Conservation (phyloP, 768 basidiomycete genomes). For the Clavulina sp. region DNA sequence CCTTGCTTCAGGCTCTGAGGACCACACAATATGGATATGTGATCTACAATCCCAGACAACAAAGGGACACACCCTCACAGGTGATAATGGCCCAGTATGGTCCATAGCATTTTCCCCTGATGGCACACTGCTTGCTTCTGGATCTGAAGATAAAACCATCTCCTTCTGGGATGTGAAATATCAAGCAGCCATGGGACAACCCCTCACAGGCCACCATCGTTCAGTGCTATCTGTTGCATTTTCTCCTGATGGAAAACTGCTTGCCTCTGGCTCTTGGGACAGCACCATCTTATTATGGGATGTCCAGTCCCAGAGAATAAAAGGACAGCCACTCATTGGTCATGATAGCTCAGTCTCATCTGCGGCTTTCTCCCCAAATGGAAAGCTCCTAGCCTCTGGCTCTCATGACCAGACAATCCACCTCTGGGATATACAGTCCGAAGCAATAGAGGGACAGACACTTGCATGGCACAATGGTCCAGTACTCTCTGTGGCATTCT, state of each 20-base stretch:
- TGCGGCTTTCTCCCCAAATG: too few species aligned
- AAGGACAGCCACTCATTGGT: too few species aligned
- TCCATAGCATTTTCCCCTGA: conserved; percentile 2
- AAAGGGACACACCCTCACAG: background rate
- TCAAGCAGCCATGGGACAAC: background rate
- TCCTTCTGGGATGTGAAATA: background rate
- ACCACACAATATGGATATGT: conserved; percentile 28
- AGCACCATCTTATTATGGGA: too few species aligned
- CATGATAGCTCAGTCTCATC: too few species aligned
- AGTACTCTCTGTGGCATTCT: too few species aligned
- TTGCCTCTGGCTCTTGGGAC: too few species aligned
- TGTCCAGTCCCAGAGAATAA: too few species aligned
- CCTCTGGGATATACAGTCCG: too few species aligned
- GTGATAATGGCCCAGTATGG: background rate
- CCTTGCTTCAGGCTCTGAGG: conserved; percentile 27
- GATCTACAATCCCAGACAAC: conserved; percentile 23
- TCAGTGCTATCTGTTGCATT: background rate
- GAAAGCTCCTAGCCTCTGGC: too few species aligned
- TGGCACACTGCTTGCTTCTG: background rate
- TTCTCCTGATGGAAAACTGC: background rate
- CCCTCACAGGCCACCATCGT: background rate
- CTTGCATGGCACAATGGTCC: too few species aligned
- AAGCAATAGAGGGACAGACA: too few species aligned
- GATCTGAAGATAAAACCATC: background rate
- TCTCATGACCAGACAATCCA: too few species aligned